These are phyloP conservation scores for Leishmania amazonensis DNA, from an alignment of 208 protist species.

Conservation along the genomic window DNA sequence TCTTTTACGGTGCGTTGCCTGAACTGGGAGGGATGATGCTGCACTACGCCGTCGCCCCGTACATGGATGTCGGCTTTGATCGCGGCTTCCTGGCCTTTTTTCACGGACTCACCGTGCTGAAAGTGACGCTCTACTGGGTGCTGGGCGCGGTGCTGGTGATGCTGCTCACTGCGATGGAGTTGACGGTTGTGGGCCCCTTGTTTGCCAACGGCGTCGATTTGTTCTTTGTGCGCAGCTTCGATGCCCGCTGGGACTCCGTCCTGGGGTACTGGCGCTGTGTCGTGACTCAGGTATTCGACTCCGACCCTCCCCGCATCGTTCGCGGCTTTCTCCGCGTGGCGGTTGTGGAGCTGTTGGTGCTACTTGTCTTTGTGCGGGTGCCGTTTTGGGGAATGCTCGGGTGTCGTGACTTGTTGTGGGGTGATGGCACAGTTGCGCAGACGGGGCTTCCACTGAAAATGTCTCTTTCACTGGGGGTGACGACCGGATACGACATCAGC, in stretches of 20 bases:
- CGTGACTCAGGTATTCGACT: constrained; percentile 65
- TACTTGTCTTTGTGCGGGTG: constrained; percentile 59
- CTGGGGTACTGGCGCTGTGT: constrained; percentile 59
- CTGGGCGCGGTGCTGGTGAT: constrained; percentile 50
- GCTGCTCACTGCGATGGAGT: constrained; percentile 58
- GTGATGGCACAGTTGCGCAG: constrained; percentile 10
- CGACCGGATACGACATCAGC: neutral
- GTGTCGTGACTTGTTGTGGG: constrained; percentile 27
- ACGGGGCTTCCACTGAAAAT: constrained; percentile 14
- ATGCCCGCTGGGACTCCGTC: constrained; percentile 52
- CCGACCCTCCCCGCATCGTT: constrained; percentile 51
- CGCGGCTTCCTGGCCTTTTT: constrained; percentile 29
- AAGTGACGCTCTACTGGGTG: constrained; percentile 61
- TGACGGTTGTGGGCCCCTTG: constrained; percentile 50
- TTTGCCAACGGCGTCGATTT: constrained; percentile 86
- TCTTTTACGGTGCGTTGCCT: constrained; percentile 56
- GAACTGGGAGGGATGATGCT: constrained; percentile 53
- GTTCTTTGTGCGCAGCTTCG: constrained; percentile 73
- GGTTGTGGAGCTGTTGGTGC: constrained; percentile 46
- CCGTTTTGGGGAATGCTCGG: constrained; percentile 38
- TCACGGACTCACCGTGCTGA: constrained; percentile 36
- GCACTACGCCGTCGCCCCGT: constrained; percentile 62
- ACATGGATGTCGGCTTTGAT: constrained; percentile 51
- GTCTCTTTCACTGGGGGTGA: constrained; percentile 4
- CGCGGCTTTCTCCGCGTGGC: constrained; percentile 48